A percentile compares a stretch with the other conserved stretches of the same genome.
These are phyloP conservation scores for Ustilago cynodontis DNA, from an alignment of 1,284 basidiomycete genomes.

Conservation along the genomic window DNA sequence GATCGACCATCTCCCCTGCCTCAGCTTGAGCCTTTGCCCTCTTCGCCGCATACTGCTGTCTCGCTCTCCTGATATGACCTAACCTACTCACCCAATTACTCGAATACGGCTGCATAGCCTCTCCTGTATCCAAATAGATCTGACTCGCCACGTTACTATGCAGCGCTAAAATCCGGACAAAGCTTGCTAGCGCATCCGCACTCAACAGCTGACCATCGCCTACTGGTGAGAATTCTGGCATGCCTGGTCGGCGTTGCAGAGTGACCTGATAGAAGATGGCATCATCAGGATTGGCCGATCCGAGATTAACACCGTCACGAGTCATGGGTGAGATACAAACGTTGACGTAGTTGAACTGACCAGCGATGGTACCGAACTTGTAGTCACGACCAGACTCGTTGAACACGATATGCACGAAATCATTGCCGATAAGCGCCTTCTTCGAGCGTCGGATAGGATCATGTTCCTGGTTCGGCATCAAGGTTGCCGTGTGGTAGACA, in stretches of 20 bases:
- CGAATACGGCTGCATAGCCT: constrained; percentile 64
- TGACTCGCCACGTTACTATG: constrained; percentile 67
- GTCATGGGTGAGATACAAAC: constrained; percentile 79
- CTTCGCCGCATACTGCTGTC: constrained; percentile 36
- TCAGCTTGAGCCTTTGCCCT: constrained; percentile 16
- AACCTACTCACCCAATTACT: constrained; percentile 64
- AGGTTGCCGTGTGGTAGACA: constrained; percentile 93
- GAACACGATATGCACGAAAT: constrained; percentile 81
- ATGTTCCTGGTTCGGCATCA: constrained; percentile 81
- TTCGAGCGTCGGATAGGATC: constrained; percentile 61
- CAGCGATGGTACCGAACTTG: constrained; percentile 87
- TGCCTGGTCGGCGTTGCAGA: constrained; percentile 61
- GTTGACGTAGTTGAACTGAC: constrained; percentile 97
- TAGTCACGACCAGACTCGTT: constrained; percentile 79
- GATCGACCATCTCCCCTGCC: not conserved
- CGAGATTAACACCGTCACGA: constrained; percentile 57
- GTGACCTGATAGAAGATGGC: constrained; percentile 66
- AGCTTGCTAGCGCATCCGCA: constrained; percentile 58
- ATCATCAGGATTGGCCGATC: constrained; percentile 63
- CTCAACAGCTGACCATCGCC: constrained; percentile 66
- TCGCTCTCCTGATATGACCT: constrained; percentile 48
- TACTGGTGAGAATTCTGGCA: constrained; percentile 67
- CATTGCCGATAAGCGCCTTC: constrained; percentile 70
- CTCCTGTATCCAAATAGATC: constrained; percentile 66
- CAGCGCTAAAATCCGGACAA: constrained; percentile 66